Evolutionary conservation across 306 rosid genomes (phyloP), one percentile per base, ranked within the genome.

Genomic region (Betula pendula): DNA sequence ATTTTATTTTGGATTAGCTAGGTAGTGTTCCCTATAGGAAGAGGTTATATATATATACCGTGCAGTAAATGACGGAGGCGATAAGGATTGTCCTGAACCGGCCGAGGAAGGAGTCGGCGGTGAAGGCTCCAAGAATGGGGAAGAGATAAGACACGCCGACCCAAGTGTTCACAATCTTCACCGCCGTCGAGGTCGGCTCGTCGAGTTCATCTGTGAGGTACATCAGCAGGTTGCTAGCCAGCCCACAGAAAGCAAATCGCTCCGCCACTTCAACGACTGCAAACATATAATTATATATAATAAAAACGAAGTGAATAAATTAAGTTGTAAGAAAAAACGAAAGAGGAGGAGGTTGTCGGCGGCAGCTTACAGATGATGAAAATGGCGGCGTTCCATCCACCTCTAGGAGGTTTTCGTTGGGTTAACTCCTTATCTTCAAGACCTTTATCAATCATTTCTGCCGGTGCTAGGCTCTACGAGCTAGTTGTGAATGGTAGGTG

Each of bases 371-470:
- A 77, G 31, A 84, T 85, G 78, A 88, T 35, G 76, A 88, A 88
- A 80, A 88, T 81, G 81, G 92, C 92, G 1, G 92, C 92, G 33
- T 38, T 66, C 92, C 92, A 88, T 15, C 92, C 89, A 25, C 92
- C 92, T 13, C 52, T 77, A 4, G 83, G 22, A 12, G 56, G 44
- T 44, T 71, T 44, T 2, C 25, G 6, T 76, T 31, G 68, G 22
- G 6, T 62, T 8, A 59, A 6, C 43, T 27, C 43, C 45, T 13
- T 8, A 66, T 66, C 47, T 40, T 40, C 25, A 43, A 19, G 29
- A 29, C 49, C 29, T 2, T 19, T 8, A 20, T 60, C 42, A 29
- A 14, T 60, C 42, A 60, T 60, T 15, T 29, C 42, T 38, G n/a
- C n/a, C n/a, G 42, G 8, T 38, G 42, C 8, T 6, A 5, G 60